A percentile compares a stretch with the other conserved stretches of the same genome.
These are phyloP conservation scores for Plectosphaerella plurivora DNA, from an alignment of 2,329 filamentous ascomycete species.

Conservation along the genomic window DNA sequence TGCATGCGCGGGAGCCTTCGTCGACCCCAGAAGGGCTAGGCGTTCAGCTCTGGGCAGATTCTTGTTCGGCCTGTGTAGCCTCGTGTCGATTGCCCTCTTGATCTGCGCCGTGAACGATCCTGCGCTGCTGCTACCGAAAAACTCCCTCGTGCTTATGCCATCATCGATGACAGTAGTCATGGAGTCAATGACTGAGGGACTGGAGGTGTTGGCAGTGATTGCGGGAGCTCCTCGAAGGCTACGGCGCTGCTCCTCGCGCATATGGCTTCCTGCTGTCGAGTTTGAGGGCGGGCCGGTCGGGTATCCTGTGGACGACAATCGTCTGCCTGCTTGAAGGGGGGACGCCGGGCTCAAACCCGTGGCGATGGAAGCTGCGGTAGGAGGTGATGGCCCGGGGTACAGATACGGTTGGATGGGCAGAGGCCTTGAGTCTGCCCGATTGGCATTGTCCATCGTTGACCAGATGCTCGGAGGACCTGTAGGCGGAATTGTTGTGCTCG, in stretches of 20 bases:
- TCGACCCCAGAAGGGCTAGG: not conserved
- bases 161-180: slow-evolving; percentile 41
- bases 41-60: not conserved
- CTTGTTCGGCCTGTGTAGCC: slow-evolving; percentile 12
- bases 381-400: too few species aligned
- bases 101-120: slow-evolving; percentile 42
- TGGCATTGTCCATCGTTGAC: too few species aligned
- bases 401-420: too few species aligned
- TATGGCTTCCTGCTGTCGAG: not conserved
- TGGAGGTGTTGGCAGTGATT: slow-evolving; percentile 3
- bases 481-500: too few species aligned
- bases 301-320: too few species aligned
- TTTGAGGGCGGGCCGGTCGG: not conserved
- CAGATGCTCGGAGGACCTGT: too few species aligned
- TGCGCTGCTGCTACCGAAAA: slow-evolving; percentile 42
- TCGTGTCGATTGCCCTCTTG: slow-evolving; percentile 33
- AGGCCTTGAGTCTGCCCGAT: too few species aligned
- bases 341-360: not conserved
- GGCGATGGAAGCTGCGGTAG: too few species aligned
- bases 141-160: slow-evolving; percentile 32
- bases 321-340: too few species aligned
- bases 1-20: not conserved
- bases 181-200: slow-evolving; percentile 32
- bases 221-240: not conserved
- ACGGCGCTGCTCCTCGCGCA: not conserved